These are phyloP conservation scores for Neonectria sp. DNA, from an alignment of 2,329 filamentous ascomycete species.

Conservation along the genomic window DNA sequence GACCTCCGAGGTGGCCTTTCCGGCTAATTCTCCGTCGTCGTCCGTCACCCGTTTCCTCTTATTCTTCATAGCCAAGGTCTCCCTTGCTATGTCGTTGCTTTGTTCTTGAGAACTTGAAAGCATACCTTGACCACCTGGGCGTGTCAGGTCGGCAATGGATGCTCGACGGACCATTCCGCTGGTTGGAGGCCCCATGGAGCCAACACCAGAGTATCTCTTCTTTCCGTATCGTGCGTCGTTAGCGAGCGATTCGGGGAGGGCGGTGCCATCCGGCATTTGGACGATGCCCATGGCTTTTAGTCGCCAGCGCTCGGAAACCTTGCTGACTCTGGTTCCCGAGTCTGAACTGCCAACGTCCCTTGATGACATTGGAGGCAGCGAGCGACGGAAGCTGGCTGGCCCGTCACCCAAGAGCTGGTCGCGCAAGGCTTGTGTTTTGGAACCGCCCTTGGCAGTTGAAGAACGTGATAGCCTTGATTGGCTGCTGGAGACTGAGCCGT, in stretches of 20 bases:
- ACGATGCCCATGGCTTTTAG: conserved; percentile 67
- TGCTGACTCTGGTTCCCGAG: conserved; percentile 50
- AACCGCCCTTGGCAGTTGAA: conserved; percentile 44
- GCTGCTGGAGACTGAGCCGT: conserved; percentile 39
- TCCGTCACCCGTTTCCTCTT: conserved; percentile 53
- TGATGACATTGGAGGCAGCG: conserved; percentile 54
- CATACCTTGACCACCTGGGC: conserved; percentile 34
- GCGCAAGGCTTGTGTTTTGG: conserved; percentile 57
- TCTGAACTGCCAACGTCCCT: conserved; percentile 47
- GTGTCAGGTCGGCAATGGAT: conserved; percentile 42
- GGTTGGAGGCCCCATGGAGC: conserved; percentile 46
- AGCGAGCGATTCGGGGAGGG: conserved; percentile 66
- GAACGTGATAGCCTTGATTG: conserved; percentile 38
- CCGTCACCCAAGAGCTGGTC: conserved; percentile 51
- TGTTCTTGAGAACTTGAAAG: conserved; percentile 44
- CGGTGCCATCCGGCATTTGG: conserved; percentile 68
- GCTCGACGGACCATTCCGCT: conserved; percentile 41
- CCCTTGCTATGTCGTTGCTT: conserved; percentile 22
- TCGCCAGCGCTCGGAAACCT: conserved; percentile 61
- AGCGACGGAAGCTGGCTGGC: conserved; percentile 55
- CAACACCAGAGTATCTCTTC: conserved; percentile 56
- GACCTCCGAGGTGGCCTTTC: conserved; percentile 33
- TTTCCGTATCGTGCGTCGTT: conserved; percentile 60
- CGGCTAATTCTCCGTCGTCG: conserved; percentile 41
- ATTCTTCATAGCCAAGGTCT: conserved; percentile 42